Evolutionary conservation across 768 basidiomycete species (phyloP).

Genomic region (Lactarius vividus): DNA sequence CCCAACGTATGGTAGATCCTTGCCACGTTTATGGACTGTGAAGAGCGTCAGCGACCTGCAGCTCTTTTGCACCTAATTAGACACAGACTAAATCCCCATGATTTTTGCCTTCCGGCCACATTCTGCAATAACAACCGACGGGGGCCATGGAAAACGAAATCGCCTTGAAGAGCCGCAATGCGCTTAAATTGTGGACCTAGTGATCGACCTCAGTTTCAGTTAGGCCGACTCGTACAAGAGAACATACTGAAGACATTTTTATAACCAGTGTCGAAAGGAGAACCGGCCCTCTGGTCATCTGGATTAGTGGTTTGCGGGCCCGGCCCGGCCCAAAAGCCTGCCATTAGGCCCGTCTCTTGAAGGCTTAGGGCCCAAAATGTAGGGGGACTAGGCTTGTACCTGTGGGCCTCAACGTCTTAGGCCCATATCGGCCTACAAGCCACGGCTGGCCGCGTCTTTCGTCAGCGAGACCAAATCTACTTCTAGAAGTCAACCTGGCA

Average conservation of each 20-base stretch:
- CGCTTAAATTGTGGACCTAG: conserved; percentile 27
- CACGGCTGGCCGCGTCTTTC: too few relatives aligned
- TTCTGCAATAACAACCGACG: conserved; percentile 23
- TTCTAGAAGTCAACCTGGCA: too few relatives aligned
- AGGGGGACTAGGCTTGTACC: too few relatives aligned
- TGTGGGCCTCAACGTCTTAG: too few relatives aligned
- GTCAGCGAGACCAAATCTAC: too few relatives aligned
- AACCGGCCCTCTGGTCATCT: conserved; percentile 18
- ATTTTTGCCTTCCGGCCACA: conserved; percentile 16
- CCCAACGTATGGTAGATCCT: conserved; percentile 20
- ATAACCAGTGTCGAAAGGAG: conserved; percentile 26
- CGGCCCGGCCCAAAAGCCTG: too few relatives aligned
- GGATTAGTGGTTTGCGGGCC: too few relatives aligned
- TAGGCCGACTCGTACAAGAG: neutral
- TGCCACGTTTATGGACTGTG: conserved; percentile 25
- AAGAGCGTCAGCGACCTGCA: neutral
- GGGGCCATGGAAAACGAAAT: conserved; percentile 27
- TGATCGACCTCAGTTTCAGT: neutral
- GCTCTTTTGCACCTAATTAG: neutral
- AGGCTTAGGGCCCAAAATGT: too few relatives aligned
- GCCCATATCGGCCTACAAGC: too few relatives aligned
- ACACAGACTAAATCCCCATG: conserved; percentile 24
- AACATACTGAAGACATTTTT: conserved; percentile 33
- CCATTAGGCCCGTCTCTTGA: too few relatives aligned
- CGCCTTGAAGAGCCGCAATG: conserved; percentile 23